Percentiles rank a stretch among this genome's conserved stretches.
Conservation (phyloP, 1,284 basidiomycete species). For the Leccinum subspadiceum region DNA sequence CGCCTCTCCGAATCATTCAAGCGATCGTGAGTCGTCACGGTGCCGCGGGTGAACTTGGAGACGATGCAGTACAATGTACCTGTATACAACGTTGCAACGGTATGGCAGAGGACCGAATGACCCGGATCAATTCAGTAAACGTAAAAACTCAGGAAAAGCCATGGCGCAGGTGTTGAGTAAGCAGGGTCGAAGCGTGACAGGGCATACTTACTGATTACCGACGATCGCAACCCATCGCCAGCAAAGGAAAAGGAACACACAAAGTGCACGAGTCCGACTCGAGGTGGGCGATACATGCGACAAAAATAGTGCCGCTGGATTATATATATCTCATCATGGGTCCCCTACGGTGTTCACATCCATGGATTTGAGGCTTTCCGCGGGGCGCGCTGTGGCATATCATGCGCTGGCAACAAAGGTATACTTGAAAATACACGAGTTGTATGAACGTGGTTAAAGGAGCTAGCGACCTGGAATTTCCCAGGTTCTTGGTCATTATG, state of each 20-base stretch:
- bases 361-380: neutral
- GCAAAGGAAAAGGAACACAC: neutral
- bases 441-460: neutral
- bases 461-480: constrained; percentile 7
- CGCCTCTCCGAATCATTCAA: neutral
- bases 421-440: neutral
- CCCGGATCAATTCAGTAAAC: neutral
- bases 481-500: constrained; percentile 14
- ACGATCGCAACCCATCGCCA: neutral
- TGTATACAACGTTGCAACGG: neutral
- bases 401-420: neutral
- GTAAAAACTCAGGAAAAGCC: neutral
- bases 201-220: neutral
- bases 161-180: neutral
- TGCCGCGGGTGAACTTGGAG: neutral
- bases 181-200: neutral
- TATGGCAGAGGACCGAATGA: neutral
- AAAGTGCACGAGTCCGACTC: neutral
- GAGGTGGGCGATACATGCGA: neutral
- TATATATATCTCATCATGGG: neutral
- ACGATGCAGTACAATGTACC: neutral
- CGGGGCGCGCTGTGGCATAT: neutral
- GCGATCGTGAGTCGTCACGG: neutral
- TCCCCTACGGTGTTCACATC: neutral
- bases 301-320: neutral